phyloP scores from a whole-genome alignment of 2,329 filamentous ascomycete species.

The Pyricularia sp. region DNA sequence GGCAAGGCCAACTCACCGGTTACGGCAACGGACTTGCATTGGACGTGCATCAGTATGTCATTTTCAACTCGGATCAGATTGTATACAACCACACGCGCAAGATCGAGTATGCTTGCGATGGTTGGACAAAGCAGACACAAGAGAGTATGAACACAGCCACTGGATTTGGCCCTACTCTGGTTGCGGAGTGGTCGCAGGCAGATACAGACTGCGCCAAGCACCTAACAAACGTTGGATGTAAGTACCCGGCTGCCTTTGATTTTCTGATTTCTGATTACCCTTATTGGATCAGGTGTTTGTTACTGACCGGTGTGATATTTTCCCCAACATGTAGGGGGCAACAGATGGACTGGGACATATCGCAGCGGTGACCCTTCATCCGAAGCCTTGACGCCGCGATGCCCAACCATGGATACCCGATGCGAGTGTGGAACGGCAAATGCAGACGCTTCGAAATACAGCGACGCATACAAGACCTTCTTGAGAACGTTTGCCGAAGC shows the following conservation, averaged over 20 bases:
- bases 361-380: conserved; percentile 49
- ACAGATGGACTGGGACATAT: conserved; percentile 83
- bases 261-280: background rate
- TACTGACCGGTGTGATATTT: background rate
- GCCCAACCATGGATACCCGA: conserved; percentile 49
- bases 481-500: conserved; percentile 84
- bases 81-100: conserved; percentile 70
- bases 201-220: conserved; percentile 85
- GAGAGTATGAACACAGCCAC: conserved; percentile 58
- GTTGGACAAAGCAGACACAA: conserved; percentile 70
- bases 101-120: conserved; percentile 73
- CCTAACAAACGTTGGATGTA: conserved; percentile 74
- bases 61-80: conserved; percentile 88
- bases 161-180: conserved; percentile 86
- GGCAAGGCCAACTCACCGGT: conserved; percentile 69
- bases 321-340: conserved; percentile 38
- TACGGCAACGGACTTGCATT: conserved; percentile 59
- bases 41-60: conserved; percentile 98
- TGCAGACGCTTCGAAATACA: conserved; percentile 55
- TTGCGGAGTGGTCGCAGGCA: conserved; percentile 94
- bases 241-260: background rate
- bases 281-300: background rate
- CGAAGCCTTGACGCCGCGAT: conserved; percentile 56
- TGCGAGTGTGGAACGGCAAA: conserved; percentile 72
- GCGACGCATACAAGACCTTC: conserved; percentile 67